phyloP scores from a whole-genome alignment of 179 eudicot species.

The Patellifolia procumbens region DNA sequence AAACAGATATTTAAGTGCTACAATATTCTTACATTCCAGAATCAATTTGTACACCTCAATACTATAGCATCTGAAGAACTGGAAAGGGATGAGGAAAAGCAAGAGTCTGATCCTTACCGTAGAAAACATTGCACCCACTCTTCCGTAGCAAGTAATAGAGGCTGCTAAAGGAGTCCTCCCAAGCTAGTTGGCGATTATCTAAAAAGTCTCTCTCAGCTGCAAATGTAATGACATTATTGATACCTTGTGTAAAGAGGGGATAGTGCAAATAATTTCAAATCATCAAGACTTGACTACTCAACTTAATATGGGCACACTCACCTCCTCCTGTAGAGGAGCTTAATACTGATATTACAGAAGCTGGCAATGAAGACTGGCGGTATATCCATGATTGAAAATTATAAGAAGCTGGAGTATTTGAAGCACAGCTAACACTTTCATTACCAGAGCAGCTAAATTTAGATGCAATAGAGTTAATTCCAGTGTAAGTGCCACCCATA shows the following conservation, averaged over 20 bases:
- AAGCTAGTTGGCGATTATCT: constrained; percentile 67
- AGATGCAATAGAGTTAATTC: constrained; percentile 38
- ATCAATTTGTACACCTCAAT: background rate
- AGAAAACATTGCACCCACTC: constrained; percentile 65
- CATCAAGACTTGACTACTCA: background rate
- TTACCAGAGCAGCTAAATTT: constrained; percentile 26
- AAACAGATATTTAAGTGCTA: background rate
- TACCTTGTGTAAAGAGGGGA: background rate
- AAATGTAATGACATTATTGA: constrained; percentile 19
- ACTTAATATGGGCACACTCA: constrained; percentile 20
- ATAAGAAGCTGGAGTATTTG: constrained; percentile 30
- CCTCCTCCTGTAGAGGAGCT: constrained; percentile 60
- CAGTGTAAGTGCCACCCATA: constrained; percentile 48
- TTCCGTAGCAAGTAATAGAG: constrained; percentile 86
- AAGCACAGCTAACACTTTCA: constrained; percentile 21
- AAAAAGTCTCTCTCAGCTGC: constrained; percentile 73
- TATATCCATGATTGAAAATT: constrained; percentile 75
- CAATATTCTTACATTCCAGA: background rate
- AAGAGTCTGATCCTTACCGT: constrained; percentile 53
- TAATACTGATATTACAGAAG: constrained; percentile 64
- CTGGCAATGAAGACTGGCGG: constrained; percentile 86
- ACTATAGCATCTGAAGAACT: background rate
- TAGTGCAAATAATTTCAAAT: background rate
- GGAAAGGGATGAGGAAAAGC: constrained; percentile 6
- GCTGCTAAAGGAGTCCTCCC: constrained; percentile 93